Evolutionary conservation across 495 filamentous ascomycete genomes (phyloP).

Genomic region (Xylaria acuta): DNA sequence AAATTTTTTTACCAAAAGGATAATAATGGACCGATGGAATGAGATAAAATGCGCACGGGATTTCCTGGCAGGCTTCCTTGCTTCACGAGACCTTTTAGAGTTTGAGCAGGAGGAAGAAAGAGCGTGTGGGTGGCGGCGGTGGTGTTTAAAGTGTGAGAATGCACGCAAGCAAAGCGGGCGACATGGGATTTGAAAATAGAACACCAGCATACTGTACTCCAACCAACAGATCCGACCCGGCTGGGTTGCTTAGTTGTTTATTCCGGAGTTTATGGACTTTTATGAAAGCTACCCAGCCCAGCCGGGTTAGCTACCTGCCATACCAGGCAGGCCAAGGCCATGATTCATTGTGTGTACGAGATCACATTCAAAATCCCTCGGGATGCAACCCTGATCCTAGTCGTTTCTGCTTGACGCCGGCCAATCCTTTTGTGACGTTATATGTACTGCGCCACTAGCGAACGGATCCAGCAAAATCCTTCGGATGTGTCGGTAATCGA

Average conservation of each 20-base stretch:
- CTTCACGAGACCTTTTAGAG: conserved; percentile 11
- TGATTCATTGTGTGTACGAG: conserved; percentile 14
- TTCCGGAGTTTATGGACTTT: not conserved
- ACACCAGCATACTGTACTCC: not conserved
- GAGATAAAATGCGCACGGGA: not conserved
- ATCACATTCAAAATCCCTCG: not conserved
- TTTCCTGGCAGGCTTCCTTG: not conserved
- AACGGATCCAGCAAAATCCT: conserved; percentile 19
- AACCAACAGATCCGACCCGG: not conserved
- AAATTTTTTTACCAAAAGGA: no score
- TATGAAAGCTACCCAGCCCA: conserved; percentile 2
- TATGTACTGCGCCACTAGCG: conserved; percentile 16
- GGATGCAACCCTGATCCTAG: conserved; percentile 18
- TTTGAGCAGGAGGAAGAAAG: not conserved
- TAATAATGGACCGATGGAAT: not conserved
- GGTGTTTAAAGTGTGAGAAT: not conserved
- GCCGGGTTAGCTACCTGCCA: not conserved
- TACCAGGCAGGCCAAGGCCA: conserved; percentile 3
- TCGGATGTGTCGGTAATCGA: conserved; percentile 26
- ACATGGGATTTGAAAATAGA: conserved; percentile 20
- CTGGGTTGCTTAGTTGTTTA: not conserved
- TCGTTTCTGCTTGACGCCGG: not conserved
- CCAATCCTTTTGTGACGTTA: conserved; percentile 22
- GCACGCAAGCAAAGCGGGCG: conserved; percentile 2
- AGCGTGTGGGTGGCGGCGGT: not conserved